Percentiles rank a stretch among this genome's conserved stretches.
Conservation (phyloP, 495 filamentous ascomycete species). For the Penicillium ochrochloron region DNA sequence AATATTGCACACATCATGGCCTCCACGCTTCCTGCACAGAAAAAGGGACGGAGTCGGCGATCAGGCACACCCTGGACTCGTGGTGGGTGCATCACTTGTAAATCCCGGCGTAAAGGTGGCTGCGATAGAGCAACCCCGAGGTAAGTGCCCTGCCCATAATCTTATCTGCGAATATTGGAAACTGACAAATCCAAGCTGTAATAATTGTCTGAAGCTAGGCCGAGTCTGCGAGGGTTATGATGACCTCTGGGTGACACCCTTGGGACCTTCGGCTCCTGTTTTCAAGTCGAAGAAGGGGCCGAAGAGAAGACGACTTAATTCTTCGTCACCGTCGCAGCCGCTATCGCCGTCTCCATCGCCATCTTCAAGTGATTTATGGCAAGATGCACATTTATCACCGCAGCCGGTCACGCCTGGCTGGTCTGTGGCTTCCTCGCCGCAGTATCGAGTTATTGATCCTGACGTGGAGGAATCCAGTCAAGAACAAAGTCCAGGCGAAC, state of each 20-base stretch:
- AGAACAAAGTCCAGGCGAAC: neutral
- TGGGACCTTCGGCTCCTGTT: slow-evolving; percentile 40
- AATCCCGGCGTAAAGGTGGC: slow-evolving; percentile 46
- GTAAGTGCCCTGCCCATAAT: slow-evolving; percentile 23
- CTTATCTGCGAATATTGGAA: neutral
- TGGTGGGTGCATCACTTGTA: slow-evolving; percentile 51
- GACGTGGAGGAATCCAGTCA: slow-evolving; percentile 5
- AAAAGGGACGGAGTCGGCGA: slow-evolving; percentile 36
- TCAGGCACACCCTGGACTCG: slow-evolving; percentile 49
- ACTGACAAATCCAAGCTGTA: slow-evolving; percentile 35
- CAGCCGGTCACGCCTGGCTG: slow-evolving; percentile 14
- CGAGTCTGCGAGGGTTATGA: slow-evolving; percentile 49
- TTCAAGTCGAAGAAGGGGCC: slow-evolving; percentile 33
- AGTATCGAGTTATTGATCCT: slow-evolving; percentile 3
- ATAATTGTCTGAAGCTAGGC: slow-evolving; percentile 46
- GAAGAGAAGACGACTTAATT: slow-evolving; percentile 36
- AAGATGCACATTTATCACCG: slow-evolving; percentile 19
- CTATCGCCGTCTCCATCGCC: slow-evolving; percentile 32
- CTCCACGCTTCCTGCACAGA: slow-evolving; percentile 14
- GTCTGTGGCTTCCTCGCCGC: slow-evolving; percentile 21
- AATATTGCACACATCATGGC: slow-evolving; percentile 8
- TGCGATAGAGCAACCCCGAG: slow-evolving; percentile 52
- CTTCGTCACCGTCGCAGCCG: slow-evolving; percentile 11
- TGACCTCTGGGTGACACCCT: slow-evolving; percentile 48
- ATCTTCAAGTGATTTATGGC: slow-evolving; percentile 22